Percentiles rank a stretch among this genome's conserved stretches.
These are phyloP conservation scores for Teunomyces barrocoloradensis DNA, from an alignment of 805 yeast species.

Conservation along the genomic window DNA sequence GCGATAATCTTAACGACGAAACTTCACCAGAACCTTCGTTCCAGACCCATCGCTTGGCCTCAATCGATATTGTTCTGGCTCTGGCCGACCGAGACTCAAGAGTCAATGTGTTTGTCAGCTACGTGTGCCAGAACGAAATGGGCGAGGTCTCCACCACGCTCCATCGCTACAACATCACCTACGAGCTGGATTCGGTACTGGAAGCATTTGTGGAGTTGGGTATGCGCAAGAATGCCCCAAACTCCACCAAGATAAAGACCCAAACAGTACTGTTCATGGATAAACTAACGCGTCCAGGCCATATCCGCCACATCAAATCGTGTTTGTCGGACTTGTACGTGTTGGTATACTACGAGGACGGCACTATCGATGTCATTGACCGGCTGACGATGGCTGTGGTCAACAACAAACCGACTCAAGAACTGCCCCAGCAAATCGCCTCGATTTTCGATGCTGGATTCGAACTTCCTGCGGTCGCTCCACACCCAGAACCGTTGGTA, in stretches of 20 bases:
- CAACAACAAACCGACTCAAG: constrained; percentile 7
- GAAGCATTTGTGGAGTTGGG: constrained; percentile 33
- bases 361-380: constrained; percentile 45
- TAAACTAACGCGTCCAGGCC: constrained; percentile 23
- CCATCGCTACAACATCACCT: constrained; percentile 27
- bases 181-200: constrained; percentile 21
- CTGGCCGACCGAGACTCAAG: constrained; percentile 39
- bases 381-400: constrained; percentile 29
- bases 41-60: constrained; percentile 11
- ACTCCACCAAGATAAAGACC: not conserved
- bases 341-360: constrained; percentile 40
- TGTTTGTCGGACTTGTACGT: constrained; percentile 40
- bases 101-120: constrained; percentile 46
- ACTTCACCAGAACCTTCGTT: not conserved
- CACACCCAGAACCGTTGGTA: constrained; percentile 19
- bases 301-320: constrained; percentile 28
- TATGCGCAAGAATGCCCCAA: constrained; percentile 13
- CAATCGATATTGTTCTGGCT: constrained; percentile 47
- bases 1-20: constrained; percentile 11
- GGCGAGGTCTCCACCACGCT: constrained; percentile 16
- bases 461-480: constrained; percentile 36
- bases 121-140: constrained; percentile 22
- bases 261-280: constrained; percentile 24
- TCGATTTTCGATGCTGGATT: constrained; percentile 56
- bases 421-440: constrained; percentile 26